Evolutionary conservation across 2,329 filamentous ascomycete species (phyloP), one percentile per base, ranked within the genome.

Genomic region (Apiospora marii): DNA sequence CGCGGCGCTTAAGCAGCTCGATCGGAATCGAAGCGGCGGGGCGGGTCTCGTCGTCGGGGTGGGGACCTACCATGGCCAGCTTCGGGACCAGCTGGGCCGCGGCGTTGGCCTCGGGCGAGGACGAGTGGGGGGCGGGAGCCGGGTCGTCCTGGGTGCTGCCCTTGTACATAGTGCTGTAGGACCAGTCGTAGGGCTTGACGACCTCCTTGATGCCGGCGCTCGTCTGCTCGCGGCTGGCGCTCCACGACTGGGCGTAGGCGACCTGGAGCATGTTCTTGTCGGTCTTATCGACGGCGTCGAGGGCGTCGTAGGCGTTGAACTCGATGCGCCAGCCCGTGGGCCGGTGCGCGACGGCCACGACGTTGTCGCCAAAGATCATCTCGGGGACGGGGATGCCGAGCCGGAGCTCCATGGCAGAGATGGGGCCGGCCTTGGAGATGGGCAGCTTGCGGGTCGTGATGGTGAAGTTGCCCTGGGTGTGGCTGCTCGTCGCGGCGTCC

Each of bases 281-380:
- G 5, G 95, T 98, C 88, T 98, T 99, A 85, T 98, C 96, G 68
- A 99, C 96, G 73, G 88, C 87, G 82, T 98, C 94, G 75, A 99
- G 88, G 34, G 96, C 96, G 80, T 96, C 94, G 77, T 91, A 93
- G 30, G 96, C 93, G 81, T 92, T 92, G 86, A 98, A 99, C 70
- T 88, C 85, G 74, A 98, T 86, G 64, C 86, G 86, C 94, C 95
- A 99, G 64, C 91, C 90, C n/a, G 89, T 91, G 27, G 89, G 87
- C n/a, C 85, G 74, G 84, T 98, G 94, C 70, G 91, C 87, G 73
- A 99, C 88, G 8, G 90, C 85, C 53, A 97, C 92, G 72, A 93
- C 86, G 82, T 99, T 99, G 86, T 99, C 95, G 74, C 96, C 96
- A 81, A 99, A 99, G 76, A 99, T 99, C 96, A 99, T 99, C 85